Percentiles rank a stretch among this genome's conserved stretches.
Evolutionary conservation across 2,329 filamentous ascomycete species (phyloP).

Genomic region (Pseudogymnoascus sp.): DNA sequence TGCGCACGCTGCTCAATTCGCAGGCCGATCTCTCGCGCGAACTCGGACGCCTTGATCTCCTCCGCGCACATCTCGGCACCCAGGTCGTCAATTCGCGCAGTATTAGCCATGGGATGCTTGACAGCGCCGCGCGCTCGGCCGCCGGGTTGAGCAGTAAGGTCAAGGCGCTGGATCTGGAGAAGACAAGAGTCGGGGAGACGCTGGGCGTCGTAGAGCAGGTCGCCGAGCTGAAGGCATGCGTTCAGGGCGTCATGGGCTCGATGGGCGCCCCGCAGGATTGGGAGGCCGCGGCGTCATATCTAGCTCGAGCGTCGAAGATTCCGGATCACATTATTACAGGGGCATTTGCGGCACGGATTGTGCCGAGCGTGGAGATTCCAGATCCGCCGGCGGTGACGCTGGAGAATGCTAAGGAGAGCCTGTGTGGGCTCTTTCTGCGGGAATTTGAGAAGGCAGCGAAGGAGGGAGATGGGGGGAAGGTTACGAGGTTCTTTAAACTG

Average conservation of each 20-base stretch:
- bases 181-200: conserved; percentile 82
- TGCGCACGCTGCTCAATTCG: conserved; percentile 69
- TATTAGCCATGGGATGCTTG: conserved; percentile 86
- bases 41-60: conserved; percentile 75
- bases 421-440: conserved; percentile 82
- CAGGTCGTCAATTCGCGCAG: conserved; percentile 76
- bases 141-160: conserved; percentile 79
- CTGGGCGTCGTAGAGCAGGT: conserved; percentile 91
- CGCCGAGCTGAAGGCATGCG: conserved; percentile 90
- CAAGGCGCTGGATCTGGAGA: conserved; percentile 80
- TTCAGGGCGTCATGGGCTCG: conserved; percentile 84
- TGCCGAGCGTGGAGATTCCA: conserved; percentile 91
- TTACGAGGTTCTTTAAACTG: conserved; percentile 95
- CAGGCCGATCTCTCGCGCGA: conserved; percentile 83
- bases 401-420: conserved; percentile 75
- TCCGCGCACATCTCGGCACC: conserved; percentile 78
- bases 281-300: conserved; percentile 89
- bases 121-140: conserved; percentile 75
- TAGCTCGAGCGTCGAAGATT: conserved; percentile 73
- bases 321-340: conserved; percentile 73
- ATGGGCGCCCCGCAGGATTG: conserved; percentile 99
- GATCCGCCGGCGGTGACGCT: conserved; percentile 83
- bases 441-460: conserved; percentile 90
- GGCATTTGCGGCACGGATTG: conserved; percentile 81
- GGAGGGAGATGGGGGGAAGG: conserved; percentile 78